These are phyloP conservation scores for Irpex lacteus DNA, from an alignment of 1,284 basidiomycete species.

Conservation along the genomic window DNA sequence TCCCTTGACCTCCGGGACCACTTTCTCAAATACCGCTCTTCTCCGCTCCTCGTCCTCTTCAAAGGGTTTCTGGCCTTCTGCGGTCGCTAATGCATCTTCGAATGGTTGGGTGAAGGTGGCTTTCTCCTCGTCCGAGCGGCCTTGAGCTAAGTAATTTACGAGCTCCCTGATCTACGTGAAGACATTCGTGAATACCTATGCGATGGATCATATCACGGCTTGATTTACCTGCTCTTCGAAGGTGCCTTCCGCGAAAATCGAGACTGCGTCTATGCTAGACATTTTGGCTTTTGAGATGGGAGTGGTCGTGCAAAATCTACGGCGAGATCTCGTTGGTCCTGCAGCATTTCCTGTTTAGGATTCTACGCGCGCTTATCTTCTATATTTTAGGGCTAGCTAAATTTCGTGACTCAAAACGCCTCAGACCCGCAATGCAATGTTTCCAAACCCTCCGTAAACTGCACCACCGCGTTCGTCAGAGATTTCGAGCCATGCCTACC, in stretches of 20 bases:
- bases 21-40: constrained; percentile 52
- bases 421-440: constrained; percentile 2
- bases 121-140: constrained; percentile 67
- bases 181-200: constrained; percentile 4
- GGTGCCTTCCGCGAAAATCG: constrained; percentile 85
- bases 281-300: constrained; percentile 24
- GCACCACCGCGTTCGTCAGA: background rate
- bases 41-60: constrained; percentile 51
- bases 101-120: constrained; percentile 64
- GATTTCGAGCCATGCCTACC: constrained; percentile 3
- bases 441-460: background rate
- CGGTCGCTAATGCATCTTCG: constrained; percentile 53
- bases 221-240: constrained; percentile 78
- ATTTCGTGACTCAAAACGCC: constrained; percentile 2
- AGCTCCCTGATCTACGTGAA: constrained; percentile 74
- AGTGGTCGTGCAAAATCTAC: background rate
- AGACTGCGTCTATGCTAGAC: constrained; percentile 66
- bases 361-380: background rate
- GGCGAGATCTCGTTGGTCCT: background rate
- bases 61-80: constrained; percentile 51
- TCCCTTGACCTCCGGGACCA: constrained; percentile 59
- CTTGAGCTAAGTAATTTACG: constrained; percentile 72
- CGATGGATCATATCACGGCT: background rate
- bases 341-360: background rate
- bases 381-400: background rate